These are phyloP conservation scores for Gnetum montanum DNA, from an alignment of 75 land plant species.

Conservation along the genomic window DNA sequence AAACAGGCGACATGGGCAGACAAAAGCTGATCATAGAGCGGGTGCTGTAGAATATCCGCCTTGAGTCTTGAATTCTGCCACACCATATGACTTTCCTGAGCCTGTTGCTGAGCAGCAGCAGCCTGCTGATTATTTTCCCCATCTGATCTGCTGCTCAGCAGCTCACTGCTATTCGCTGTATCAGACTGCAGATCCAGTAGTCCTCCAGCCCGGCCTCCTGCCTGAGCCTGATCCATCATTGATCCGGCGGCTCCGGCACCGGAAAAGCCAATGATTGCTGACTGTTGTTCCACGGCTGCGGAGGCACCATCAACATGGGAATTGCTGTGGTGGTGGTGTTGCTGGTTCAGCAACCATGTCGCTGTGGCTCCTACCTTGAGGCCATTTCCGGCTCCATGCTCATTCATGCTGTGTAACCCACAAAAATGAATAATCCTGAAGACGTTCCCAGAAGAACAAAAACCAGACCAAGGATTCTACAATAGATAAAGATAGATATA, in stretches of 20 bases:
- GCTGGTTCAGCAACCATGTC: slow-evolving; percentile 3
- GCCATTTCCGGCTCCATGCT: slow-evolving; percentile 7
- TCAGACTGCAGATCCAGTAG: slow-evolving; percentile 18
- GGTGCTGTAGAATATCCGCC: slow-evolving; percentile 74
- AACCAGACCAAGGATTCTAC: not conserved
- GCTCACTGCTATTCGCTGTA: slow-evolving; percentile 20
- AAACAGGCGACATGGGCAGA: slow-evolving; percentile 85
- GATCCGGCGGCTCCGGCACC: not conserved
- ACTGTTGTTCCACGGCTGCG: not conserved
- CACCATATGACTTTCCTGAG: slow-evolving; percentile 9
- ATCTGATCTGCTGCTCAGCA: slow-evolving; percentile 8
- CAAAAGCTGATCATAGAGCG: slow-evolving; percentile 73
- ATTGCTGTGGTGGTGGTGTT: slow-evolving; percentile 6
- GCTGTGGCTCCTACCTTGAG: slow-evolving; percentile 8
- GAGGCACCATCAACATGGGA: slow-evolving; percentile 8
- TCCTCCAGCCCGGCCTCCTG: slow-evolving; percentile 12
- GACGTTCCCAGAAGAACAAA: not conserved
- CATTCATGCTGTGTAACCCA: slow-evolving; percentile 1
- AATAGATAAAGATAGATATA: not conserved
- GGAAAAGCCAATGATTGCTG: slow-evolving; percentile 2
- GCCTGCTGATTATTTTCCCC: slow-evolving; percentile 10
- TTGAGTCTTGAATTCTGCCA: slow-evolving; percentile 65
- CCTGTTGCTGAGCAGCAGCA: slow-evolving; percentile 7
- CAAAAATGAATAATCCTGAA: not conserved
- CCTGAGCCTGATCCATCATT: not conserved